Percentiles rank a stretch among this genome's conserved stretches.
These are phyloP conservation scores for Colletotrichum brevisporum DNA, from an alignment of 2,329 filamentous ascomycete species.

Conservation along the genomic window DNA sequence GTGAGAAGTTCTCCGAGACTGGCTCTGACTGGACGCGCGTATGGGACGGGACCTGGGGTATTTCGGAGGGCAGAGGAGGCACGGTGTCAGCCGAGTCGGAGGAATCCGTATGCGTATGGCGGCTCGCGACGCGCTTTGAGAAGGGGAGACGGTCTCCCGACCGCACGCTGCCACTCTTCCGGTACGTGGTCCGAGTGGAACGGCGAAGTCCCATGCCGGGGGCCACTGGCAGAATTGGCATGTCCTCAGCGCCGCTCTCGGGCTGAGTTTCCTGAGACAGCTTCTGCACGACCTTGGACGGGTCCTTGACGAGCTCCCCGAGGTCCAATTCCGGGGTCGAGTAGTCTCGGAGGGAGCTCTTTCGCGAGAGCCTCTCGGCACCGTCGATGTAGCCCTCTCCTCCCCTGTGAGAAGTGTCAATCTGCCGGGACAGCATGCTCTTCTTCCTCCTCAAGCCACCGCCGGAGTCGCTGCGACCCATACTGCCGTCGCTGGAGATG, in stretches of 20 bases:
- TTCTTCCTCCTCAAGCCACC: constrained; percentile 84
- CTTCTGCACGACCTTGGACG: constrained; percentile 78
- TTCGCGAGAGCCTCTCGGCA: constrained; percentile 82
- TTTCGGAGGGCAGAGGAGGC: constrained; percentile 56
- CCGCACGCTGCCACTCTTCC: constrained; percentile 85
- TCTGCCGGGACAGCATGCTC: constrained; percentile 94
- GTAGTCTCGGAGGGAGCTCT: constrained; percentile 73
- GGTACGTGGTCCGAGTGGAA: constrained; percentile 92
- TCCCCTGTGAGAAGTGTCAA: constrained; percentile 77
- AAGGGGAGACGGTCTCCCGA: constrained; percentile 82
- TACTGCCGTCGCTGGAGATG: constrained; percentile 68
- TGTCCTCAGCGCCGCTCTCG: constrained; percentile 73
- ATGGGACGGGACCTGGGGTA: constrained; percentile 66
- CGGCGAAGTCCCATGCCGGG: constrained; percentile 85
- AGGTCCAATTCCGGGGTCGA: constrained; percentile 75
- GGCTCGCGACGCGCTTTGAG: constrained; percentile 77
- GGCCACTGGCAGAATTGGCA: constrained; percentile 86
- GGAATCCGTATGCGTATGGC: constrained; percentile 67
- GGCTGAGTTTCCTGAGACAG: constrained; percentile 71
- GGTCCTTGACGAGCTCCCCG: constrained; percentile 87
- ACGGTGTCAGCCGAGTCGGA: constrained; percentile 54
- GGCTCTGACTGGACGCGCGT: constrained; percentile 80
- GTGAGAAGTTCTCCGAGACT: constrained; percentile 72
- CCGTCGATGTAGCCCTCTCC: constrained; percentile 83
- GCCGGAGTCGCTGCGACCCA: constrained; percentile 68